A percentile compares a stretch with the other conserved stretches of the same genome.
Conservation (phyloP, 805 yeast species). For the Tanozyma kutaoensis region DNA sequence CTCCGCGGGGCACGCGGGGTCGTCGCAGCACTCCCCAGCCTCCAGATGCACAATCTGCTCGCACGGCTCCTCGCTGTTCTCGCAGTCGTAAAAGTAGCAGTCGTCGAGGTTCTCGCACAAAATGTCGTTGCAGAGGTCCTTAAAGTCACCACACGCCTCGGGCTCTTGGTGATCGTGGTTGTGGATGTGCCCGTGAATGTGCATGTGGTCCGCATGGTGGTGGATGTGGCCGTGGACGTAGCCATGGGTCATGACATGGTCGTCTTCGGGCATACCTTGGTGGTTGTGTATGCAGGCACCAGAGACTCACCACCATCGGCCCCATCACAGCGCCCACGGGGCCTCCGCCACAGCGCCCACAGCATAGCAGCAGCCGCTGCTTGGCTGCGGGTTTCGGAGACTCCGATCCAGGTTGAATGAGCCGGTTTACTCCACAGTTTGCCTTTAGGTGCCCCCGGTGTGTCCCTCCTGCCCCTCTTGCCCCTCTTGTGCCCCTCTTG, state of each 20-base stretch:
- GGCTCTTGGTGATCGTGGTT: conserved; percentile 23
- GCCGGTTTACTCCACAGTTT: not conserved
- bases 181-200: conserved; percentile 59
- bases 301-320: not conserved
- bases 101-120: conserved; percentile 31
- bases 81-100: conserved; percentile 25
- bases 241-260: conserved; percentile 23
- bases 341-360: not conserved
- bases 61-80: conserved; percentile 9
- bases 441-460: no score
- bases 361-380: not conserved
- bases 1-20: conserved; percentile 1
- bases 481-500: no score
- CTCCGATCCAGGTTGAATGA: not conserved
- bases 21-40: conserved; percentile 1
- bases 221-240: conserved; percentile 51
- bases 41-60: not conserved
- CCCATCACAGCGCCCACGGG: not conserved
- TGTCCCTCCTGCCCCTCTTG: no score
- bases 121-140: conserved; percentile 23
- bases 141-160: conserved; percentile 14
- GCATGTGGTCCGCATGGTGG: conserved; percentile 45
- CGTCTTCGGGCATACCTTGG: not conserved
- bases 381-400: not conserved
- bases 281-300: not conserved